phyloP scores from a whole-genome alignment of 306 rosid genomes.

The Erythrophleum fordii region DNA sequence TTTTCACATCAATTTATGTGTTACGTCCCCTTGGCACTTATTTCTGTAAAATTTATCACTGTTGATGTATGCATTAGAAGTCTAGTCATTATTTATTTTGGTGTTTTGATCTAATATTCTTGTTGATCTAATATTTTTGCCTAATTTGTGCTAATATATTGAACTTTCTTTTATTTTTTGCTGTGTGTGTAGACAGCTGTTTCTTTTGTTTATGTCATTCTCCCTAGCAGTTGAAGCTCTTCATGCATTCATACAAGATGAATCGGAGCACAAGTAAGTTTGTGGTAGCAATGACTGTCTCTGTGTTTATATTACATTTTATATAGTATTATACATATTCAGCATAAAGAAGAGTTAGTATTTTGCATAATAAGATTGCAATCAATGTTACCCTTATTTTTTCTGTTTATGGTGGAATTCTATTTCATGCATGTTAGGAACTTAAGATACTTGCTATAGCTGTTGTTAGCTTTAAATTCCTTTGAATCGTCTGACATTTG shows the following conservation, averaged over 20 bases:
- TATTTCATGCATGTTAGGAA: neutral
- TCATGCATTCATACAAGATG: conserved; percentile 97
- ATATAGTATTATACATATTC: neutral
- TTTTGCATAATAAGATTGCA: conserved; percentile 12
- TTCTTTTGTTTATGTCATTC: conserved; percentile 96
- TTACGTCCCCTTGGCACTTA: neutral
- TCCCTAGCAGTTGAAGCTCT: conserved; percentile 98
- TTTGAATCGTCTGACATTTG: neutral
- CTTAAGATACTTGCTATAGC: neutral
- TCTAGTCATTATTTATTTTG: neutral
- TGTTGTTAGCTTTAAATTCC: neutral
- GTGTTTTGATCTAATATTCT: neutral
- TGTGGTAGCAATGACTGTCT: neutral
- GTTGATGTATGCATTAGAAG: neutral
- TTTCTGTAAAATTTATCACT: neutral
- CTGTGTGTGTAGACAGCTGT: conserved; percentile 96
- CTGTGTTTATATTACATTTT: neutral
- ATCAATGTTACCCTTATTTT: neutral
- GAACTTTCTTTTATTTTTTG: conserved; percentile 50
- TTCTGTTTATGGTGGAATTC: conserved; percentile 14
- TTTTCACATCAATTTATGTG: neutral
- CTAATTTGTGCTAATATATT: conserved; percentile 55
- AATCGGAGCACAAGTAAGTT: conserved; percentile 99
- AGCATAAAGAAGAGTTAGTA: neutral
- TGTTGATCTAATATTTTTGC: neutral